These are phyloP conservation scores for Seiridium unicorne DNA, from an alignment of 2,329 filamentous ascomycete genomes.

Conservation along the genomic window DNA sequence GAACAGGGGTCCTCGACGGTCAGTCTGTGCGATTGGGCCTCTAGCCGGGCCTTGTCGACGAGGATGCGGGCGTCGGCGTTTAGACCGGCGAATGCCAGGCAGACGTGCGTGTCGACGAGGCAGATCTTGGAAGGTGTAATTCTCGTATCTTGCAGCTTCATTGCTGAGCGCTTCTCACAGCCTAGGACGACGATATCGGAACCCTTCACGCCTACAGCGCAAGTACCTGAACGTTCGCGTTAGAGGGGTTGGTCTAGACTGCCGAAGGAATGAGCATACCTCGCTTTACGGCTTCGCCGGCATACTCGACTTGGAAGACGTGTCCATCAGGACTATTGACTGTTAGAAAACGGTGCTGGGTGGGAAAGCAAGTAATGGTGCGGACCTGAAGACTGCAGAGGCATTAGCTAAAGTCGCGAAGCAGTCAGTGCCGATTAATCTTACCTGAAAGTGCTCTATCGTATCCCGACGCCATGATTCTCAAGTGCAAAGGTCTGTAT, in stretches of 20 bases:
- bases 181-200: conserved; percentile 91
- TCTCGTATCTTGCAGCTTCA: conserved; percentile 98
- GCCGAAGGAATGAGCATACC: conserved; percentile 49
- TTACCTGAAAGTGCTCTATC: conserved; percentile 98
- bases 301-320: conserved; percentile 99
- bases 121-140: conserved; percentile 99
- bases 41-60: conserved; percentile 95
- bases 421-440: conserved; percentile 36
- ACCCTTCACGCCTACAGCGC: conserved; percentile 96
- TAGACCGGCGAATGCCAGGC: conserved; percentile 92
- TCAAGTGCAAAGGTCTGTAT: neutral
- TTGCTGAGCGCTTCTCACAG: conserved; percentile 97
- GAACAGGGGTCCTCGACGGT: conserved; percentile 97
- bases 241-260: neutral
- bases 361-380: conserved; percentile 15
- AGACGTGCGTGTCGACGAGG: conserved; percentile 91
- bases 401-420: conserved; percentile 38
- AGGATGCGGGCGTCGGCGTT: conserved; percentile 98
- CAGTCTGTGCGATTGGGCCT: conserved; percentile 94
- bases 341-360: conserved; percentile 38
- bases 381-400: conserved; percentile 76
- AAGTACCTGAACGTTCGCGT: conserved; percentile 67
- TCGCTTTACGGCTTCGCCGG: conserved; percentile 97
- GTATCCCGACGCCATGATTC: conserved; percentile 84
- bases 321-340: conserved; percentile 89